Evolutionary conservation across 1,284 basidiomycete species (phyloP).

Genomic region (Marasmius fiardii): DNA sequence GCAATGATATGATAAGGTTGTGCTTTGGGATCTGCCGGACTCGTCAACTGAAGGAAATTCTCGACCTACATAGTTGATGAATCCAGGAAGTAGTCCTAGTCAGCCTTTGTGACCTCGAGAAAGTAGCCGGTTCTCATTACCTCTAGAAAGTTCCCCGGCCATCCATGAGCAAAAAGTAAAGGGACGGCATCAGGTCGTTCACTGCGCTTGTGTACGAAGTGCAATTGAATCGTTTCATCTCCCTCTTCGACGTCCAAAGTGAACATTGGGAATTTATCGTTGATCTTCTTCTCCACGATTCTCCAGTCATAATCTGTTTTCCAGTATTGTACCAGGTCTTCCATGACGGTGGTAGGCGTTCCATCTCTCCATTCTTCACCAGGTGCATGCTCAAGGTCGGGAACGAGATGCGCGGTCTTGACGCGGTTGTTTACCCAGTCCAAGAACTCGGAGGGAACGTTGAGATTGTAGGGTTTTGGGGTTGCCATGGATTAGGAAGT

Average conservation of each 20-base stretch:
- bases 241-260: slow-evolving; percentile 33
- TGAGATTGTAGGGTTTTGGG: slow-evolving; percentile 29
- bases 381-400: slow-evolving; percentile 31
- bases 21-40: slow-evolving; percentile 23
- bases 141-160: slow-evolving; percentile 46
- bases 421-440: slow-evolving; percentile 28
- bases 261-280: slow-evolving; percentile 36
- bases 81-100: slow-evolving; percentile 23
- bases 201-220: slow-evolving; percentile 42
- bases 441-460: slow-evolving; percentile 28
- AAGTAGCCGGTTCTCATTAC: slow-evolving; percentile 16
- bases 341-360: slow-evolving; percentile 31
- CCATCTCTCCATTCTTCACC: slow-evolving; percentile 39
- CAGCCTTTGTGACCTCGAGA: too few species aligned
- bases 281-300: slow-evolving; percentile 32
- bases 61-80: slow-evolving; percentile 24
- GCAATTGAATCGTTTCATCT: slow-evolving; percentile 34
- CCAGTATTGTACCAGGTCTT: slow-evolving; percentile 36
- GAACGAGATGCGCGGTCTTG: slow-evolving; percentile 30
- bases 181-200: slow-evolving; percentile 33
- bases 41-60: slow-evolving; percentile 21
- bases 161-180: slow-evolving; percentile 44
- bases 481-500: slow-evolving; percentile 13
- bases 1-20: slow-evolving; percentile 44
- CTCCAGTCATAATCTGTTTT: slow-evolving; percentile 37